Evolutionary conservation across 2,329 filamentous ascomycete species (phyloP).

Genomic region (Fusarium mexicanum): DNA sequence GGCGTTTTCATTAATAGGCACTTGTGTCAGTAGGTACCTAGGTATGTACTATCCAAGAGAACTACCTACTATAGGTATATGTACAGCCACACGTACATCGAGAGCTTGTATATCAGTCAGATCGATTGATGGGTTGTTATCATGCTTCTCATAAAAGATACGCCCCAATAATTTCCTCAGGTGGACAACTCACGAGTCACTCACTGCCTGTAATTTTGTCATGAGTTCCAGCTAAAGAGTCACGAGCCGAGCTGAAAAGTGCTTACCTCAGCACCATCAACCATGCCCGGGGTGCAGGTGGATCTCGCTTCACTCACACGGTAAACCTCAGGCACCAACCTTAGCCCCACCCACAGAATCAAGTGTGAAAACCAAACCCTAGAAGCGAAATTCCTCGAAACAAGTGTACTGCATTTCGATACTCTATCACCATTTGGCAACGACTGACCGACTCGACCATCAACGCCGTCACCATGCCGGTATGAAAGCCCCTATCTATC

Average conservation of each 20-base stretch:
- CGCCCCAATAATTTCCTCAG: background rate
- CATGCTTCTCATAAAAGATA: background rate
- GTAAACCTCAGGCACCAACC: slow-evolving; percentile 27
- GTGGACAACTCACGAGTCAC: background rate
- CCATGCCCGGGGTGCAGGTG: background rate
- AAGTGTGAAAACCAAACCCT: slow-evolving; percentile 54
- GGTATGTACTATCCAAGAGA: background rate
- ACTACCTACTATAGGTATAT: background rate
- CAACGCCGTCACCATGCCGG: slow-evolving; percentile 55
- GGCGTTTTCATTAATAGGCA: slow-evolving; percentile 4
- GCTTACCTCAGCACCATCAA: slow-evolving; percentile 14
- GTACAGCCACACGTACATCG: background rate
- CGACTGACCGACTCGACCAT: slow-evolving; percentile 51
- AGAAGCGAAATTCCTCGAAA: slow-evolving; percentile 26
- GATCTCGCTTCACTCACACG: too few species aligned
- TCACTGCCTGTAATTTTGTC: slow-evolving; percentile 28
- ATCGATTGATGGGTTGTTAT: background rate
- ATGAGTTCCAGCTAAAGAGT: slow-evolving; percentile 6
- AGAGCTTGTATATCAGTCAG: background rate
- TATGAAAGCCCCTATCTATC: slow-evolving; percentile 43
- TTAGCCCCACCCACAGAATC: slow-evolving; percentile 37
- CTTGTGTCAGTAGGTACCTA: too few species aligned
- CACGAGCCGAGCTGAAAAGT: background rate
- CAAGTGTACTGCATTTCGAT: slow-evolving; percentile 16
- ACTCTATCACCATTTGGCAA: slow-evolving; percentile 46